A percentile compares a stretch with the other conserved stretches of the same genome.
phyloP scores from a whole-genome alignment of 2,329 filamentous ascomycete genomes.

The Pseudogymnoascus sp. region DNA sequence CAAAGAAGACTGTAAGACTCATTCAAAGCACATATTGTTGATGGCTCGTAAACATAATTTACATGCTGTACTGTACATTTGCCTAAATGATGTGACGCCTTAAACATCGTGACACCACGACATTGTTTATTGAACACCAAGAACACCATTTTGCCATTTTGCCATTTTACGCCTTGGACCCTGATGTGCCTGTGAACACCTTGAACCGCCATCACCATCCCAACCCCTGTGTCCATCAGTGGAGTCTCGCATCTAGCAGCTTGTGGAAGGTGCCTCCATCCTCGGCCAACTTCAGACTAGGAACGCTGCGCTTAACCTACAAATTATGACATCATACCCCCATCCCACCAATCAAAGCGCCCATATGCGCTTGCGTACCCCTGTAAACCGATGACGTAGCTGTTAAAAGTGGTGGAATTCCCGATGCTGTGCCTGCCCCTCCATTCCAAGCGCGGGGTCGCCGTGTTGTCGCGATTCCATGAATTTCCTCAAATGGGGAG shows the following conservation, averaged over 20 bases:
- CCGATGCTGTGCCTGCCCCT: neutral
- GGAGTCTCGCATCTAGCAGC: neutral
- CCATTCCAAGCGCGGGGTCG: neutral
- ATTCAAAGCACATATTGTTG: neutral
- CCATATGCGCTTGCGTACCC: neutral
- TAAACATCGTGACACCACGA: neutral
- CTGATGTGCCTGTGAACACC: neutral
- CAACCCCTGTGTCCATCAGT: neutral
- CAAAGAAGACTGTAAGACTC: slow-evolving; percentile 4
- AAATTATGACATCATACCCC: neutral
- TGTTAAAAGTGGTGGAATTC: neutral
- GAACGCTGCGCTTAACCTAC: neutral
- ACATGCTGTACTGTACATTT: neutral
- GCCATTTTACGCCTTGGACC: neutral
- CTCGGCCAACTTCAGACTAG: neutral
- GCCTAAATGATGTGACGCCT: neutral
- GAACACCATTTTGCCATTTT: neutral
- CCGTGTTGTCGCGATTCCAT: slow-evolving; percentile 2
- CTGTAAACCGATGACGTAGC: neutral
- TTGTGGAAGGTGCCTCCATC: neutral
- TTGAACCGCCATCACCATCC: neutral
- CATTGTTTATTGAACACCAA: neutral
- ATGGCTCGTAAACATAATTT: neutral
- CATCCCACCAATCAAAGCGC: neutral
- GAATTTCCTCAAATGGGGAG: neutral